Conservation (phyloP, 2,329 filamentous ascomycete genomes). For the Cordyceps pruinosa region DNA sequence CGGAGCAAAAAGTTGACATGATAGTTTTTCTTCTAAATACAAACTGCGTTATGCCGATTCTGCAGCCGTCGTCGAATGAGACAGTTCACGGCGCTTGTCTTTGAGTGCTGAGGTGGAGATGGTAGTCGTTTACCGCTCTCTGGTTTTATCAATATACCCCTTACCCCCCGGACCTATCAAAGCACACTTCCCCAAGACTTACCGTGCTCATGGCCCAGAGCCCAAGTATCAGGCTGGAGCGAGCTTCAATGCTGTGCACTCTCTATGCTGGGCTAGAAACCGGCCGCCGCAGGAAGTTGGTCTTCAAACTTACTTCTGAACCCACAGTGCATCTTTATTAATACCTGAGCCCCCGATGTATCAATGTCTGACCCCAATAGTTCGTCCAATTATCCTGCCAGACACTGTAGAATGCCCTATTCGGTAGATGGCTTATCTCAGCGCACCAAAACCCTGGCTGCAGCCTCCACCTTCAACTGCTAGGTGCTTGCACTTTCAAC, state of each 20-base stretch:
- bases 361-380: background rate
- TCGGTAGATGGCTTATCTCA: background rate
- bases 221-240: background rate
- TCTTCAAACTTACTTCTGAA: background rate
- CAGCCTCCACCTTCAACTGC: background rate
- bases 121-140: background rate
- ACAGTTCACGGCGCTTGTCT: background rate
- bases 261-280: background rate
- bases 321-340: background rate
- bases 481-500: background rate
- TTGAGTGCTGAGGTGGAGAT: background rate
- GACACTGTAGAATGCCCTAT: background rate
- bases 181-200: background rate
- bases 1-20: background rate
- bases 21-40: background rate
- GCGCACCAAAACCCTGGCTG: background rate
- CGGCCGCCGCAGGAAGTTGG: background rate
- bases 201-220: background rate
- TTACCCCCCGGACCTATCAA: background rate
- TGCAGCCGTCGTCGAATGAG: background rate
- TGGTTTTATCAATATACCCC: background rate
- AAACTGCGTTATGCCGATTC: background rate
- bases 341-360: background rate
- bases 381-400: background rate
- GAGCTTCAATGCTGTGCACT: background rate